Percentiles rank a stretch among this genome's conserved stretches.
These are phyloP conservation scores for Orbilia brochopaga DNA, from an alignment of 2,329 filamentous ascomycete genomes.

Conservation along the genomic window DNA sequence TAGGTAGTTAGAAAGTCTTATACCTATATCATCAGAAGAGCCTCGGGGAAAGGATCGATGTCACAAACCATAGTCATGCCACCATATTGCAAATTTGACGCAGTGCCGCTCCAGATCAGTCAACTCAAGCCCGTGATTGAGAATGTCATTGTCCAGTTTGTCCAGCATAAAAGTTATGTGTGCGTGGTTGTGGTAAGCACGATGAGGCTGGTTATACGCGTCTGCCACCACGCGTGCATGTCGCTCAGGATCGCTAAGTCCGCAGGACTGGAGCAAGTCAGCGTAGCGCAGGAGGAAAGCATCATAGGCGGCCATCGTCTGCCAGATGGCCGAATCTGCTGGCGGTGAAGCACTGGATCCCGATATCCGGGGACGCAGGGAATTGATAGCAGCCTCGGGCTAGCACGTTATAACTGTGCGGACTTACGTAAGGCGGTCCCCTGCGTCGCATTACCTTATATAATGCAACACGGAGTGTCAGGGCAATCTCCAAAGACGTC, in stretches of 20 bases:
- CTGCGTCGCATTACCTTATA: no score
- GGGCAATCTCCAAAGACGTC: no score
- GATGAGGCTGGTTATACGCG: slow-evolving; percentile 21
- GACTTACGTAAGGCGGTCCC: no score
- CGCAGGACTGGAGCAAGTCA: slow-evolving; percentile 32
- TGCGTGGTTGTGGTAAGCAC: slow-evolving; percentile 39
- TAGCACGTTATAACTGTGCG: no score
- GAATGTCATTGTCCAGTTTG: slow-evolving; percentile 25
- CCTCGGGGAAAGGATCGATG: background rate
- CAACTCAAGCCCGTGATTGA: slow-evolving; percentile 6
- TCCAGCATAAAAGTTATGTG: slow-evolving; percentile 43
- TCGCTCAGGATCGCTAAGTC: slow-evolving; percentile 16
- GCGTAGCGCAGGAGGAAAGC: slow-evolving; percentile 19
- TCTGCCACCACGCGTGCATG: slow-evolving; percentile 20
- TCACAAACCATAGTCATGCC: slow-evolving; percentile 46
- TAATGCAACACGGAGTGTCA: no score
- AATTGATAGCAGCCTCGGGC: no score
- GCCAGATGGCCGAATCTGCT: no score
- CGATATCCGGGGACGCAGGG: no score
- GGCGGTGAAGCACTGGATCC: no score
- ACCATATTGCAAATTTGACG: slow-evolving; percentile 41
- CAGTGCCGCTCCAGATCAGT: slow-evolving; percentile 29
- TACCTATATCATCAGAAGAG: background rate
- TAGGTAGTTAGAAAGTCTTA: no score
- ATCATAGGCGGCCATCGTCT: slow-evolving; percentile 4